Evolutionary conservation across 225 moss, liverwort and hornwort genomes (phyloP).

Genomic region (Pseudisothecium myosuroides): DNA sequence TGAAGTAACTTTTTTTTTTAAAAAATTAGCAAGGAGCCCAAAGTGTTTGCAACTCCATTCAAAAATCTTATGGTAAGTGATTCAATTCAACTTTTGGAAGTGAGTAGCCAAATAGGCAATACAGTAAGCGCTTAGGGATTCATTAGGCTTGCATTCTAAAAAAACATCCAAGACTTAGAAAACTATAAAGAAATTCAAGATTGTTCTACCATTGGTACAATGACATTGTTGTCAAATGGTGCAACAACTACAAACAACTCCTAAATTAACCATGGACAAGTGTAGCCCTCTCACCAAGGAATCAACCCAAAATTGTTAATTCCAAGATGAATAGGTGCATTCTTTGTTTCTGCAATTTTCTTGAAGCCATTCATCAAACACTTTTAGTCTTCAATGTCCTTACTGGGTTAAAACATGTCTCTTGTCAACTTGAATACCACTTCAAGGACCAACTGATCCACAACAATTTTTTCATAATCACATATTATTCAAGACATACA

Average conservation of each 20-base stretch:
- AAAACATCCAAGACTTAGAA: neutral
- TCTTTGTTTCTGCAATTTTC: neutral
- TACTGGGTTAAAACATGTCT: neutral
- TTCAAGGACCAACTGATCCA: neutral
- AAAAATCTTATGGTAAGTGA: neutral
- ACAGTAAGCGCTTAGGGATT: neutral
- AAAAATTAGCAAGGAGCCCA: neutral
- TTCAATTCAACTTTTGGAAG: neutral
- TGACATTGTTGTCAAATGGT: neutral
- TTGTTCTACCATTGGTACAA: neutral
- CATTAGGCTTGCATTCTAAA: neutral
- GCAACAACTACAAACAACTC: neutral
- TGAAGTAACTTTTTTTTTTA: neutral
- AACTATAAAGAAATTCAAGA: neutral
- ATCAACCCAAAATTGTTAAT: neutral
- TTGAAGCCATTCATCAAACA: neutral
- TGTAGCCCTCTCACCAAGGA: neutral
- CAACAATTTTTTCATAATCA: neutral
- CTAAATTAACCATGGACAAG: neutral
- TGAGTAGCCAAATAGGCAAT: neutral
- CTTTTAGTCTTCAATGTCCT: neutral
- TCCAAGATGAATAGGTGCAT: neutral
- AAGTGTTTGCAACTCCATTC: neutral
- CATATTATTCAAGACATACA: neutral
- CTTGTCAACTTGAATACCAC: neutral